Base-by-base conservation (phyloP, 2,329 filamentous ascomycete species). In the Thermoascus crustaceus region DNA sequence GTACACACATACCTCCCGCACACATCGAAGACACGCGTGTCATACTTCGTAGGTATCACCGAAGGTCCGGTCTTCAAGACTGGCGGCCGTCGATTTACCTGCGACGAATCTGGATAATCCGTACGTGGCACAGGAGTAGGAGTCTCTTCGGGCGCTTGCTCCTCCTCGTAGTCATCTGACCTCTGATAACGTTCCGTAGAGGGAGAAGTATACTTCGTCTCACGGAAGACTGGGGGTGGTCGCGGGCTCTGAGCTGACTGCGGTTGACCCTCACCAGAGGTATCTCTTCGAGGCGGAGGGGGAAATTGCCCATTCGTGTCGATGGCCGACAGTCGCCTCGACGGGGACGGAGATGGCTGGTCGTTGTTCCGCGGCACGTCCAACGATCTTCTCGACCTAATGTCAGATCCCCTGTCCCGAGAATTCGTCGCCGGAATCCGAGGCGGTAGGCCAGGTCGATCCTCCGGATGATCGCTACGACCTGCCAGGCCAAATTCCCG, bases 1-100 rank as follows among this genome's bases (percentile, higher is more conserved):
- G 88, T 89, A 55, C 86, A 94, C 5, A 91, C 78, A 46, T 82
- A 80, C 44, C 88, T 81, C 5, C 91, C 91, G 54, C 85, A 95
- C 2, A 94, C 79, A 43, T 91, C 88, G 53, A 95, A 80, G 19
- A 87, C 69, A 26, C 86, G 80, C 4, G 85, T 84, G 44, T 96
- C 91, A 47, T 94, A 91, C 49, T 85, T 87, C 3, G 84, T 88
- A 19, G 73, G 64, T 38, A 98, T 88, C 44, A 89, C 83, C 34
- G 72, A 73, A n/a, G 75, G 73, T 0, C 83, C 81, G 26, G 78
- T 72, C 48, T 79, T 82, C 47, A 85, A 78, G 34, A 73, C 74
- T 0, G 91, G 91, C 10, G 85, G 82, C 32, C 87, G 76, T 32
- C 91, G 78, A 54, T 95, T 98, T 2, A 85, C 77, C 45, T 82